Base-by-base conservation (phyloP, 2,329 filamentous ascomycete genomes). In the Xylariales sp. region DNA sequence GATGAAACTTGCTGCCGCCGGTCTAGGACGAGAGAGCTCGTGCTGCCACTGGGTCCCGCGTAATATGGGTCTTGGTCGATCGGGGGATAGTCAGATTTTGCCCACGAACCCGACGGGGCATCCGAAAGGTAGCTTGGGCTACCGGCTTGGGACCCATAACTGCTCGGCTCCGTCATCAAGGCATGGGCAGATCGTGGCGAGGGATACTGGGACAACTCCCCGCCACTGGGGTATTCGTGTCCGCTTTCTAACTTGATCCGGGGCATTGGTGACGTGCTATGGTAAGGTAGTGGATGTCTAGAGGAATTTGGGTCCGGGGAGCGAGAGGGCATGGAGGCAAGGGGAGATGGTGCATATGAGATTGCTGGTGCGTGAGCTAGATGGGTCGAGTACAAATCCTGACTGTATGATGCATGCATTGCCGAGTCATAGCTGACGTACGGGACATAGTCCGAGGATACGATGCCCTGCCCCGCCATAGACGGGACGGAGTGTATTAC, bases 371-470 rank as follows among this genome's bases (percentile, higher is more conserved):
- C 73, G 64, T 82, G 80, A 50, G 77, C 74, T 46, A 78, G 75
- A 58, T 82, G 80, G 39, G 80, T 72, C 34, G 79, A 75, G 74
- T 87, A 88, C 64, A 83, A 73, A 67, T 85, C 83, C 72, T 83
- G 81, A 67, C 77, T 80, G 71, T 86, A 87, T 3, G 83, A 70
- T 23, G 78, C 69, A 63, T 81, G 75, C 69, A 84, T 75, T 60
- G 78, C 75, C 32, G 80, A 73, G 43, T 83, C 81, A 73, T 86
- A 87, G 64, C 80, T 78, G 68, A 80, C 79, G 73, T 86, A 88
- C 36, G 82, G 76, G 72, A 85, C 83, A 74, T 87, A 88, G 53
- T 86, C 85, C 43, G 82, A 75, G 41, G 84, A 80, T 64, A 86
- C 75, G 36, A 85, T 80, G 71, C 81, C 83, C 61, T 84, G 80